Evolutionary conservation across 768 basidiomycete genomes (phyloP), one percentile per base, ranked within the genome.

Genomic region (Lentinula sp.): DNA sequence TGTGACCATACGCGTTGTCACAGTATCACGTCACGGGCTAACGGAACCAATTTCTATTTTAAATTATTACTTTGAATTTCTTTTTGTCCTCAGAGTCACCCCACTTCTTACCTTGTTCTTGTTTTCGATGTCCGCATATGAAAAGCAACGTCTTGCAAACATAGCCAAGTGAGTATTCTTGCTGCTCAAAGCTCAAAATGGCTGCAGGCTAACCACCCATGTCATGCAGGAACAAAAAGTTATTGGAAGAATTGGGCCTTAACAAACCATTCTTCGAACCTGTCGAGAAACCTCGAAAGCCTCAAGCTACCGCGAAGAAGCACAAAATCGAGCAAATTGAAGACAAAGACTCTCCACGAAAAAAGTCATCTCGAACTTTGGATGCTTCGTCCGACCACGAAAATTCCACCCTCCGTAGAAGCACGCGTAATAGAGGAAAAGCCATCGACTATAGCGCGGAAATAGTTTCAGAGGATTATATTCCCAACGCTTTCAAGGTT

Each of bases 361-460:
- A 76, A 66, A 71, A 74, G 12, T 63, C 66, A 3, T 62, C 55
- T 15, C 59, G 66, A 12, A 63, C 64, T 28, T 33, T 64, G 0
- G 64, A 66, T 18, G 59, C 64, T 18, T 64, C 61, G 16, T 28
- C 62, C 42, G 42, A 49, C 49, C 32, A 58, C 20, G 64, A 61
- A 7, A 63, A 67, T 33, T 58, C 59, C 37, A 60, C 66, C 6
- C 66, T 78, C 58, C 82, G 91, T n/a, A 77, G 92, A 56, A 93
- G 91, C 68, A 74, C 81, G 48, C 80, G 91, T 54, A 85, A 85
- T 63, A 75, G 79, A 3, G 86, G 84, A 1, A 88, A 85, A 65
- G 71, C 67, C 13, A 69, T 85, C 3, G 77, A 88, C 70, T 87
- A 88, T 69, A 78, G 68, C 4, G 73, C 71, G 23, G 83, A 85